phyloP scores from a whole-genome alignment of 371 early-diverging fungal genomes.

The Mortierella sp. region DNA sequence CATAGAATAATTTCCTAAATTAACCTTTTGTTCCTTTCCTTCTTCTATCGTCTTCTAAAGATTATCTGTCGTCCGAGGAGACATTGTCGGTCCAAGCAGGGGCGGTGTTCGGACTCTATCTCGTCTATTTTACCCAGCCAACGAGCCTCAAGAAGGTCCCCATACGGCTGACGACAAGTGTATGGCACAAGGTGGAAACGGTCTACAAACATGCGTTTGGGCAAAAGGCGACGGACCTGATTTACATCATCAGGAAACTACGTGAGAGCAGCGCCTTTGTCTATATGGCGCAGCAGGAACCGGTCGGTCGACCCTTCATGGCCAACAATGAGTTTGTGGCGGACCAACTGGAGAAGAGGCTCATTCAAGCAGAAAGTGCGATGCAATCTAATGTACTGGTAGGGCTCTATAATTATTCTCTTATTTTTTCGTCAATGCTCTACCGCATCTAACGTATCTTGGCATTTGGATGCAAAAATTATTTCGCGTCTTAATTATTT shows the following conservation, averaged over 20 bases:
- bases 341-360: conserved; percentile 3
- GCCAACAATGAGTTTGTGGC: background rate
- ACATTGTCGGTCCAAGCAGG: conserved; percentile 4
- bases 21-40: background rate
- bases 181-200: conserved; percentile 13
- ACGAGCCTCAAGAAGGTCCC: conserved; percentile 13
- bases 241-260: conserved; percentile 27
- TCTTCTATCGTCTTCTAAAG: background rate
- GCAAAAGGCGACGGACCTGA: conserved; percentile 19
- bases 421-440: background rate
- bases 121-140: conserved; percentile 42
- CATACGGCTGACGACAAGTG: conserved; percentile 14
- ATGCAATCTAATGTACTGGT: conserved; percentile 19
- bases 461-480: background rate
- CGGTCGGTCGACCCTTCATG: background rate
- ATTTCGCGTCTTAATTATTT: background rate
- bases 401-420: background rate
- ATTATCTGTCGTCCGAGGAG: conserved; percentile 5
- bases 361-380: conserved; percentile 27
- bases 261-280: conserved; percentile 21
- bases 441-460: background rate
- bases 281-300: conserved; percentile 23
- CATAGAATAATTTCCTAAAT: background rate
- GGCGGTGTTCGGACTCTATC: conserved; percentile 24
- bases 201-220: conserved; percentile 30